Conservation (phyloP, 192 early-diverging fungal species). For the Backusella psychrophila region DNA sequence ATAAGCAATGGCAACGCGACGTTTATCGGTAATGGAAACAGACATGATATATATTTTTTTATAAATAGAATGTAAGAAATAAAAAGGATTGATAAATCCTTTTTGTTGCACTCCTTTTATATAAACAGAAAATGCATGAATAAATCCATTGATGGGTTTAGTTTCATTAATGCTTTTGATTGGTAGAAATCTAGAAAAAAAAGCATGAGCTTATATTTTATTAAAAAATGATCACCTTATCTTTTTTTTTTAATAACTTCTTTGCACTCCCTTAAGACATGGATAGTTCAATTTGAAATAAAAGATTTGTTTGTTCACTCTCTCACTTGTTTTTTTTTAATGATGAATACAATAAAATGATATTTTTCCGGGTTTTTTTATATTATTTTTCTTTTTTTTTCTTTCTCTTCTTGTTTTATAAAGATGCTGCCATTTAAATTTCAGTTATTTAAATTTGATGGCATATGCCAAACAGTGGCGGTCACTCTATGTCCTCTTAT, state of each 20-base stretch:
- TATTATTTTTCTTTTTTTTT: background rate
- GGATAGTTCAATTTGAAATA: background rate
- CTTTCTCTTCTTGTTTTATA: background rate
- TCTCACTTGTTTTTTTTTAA: background rate
- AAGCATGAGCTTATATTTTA: constrained; percentile 1
- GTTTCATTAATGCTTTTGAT: background rate
- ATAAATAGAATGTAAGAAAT: background rate
- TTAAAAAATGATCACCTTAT: background rate
- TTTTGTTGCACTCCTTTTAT: background rate
- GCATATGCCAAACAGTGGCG: constrained; percentile 80
- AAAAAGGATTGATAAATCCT: background rate
- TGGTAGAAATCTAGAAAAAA: constrained; percentile 4
- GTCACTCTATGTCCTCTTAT: constrained; percentile 90
- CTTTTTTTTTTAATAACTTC: background rate
- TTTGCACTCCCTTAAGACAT: background rate
- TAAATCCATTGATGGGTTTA: background rate
- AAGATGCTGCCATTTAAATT: constrained; percentile 22
- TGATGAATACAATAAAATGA: background rate
- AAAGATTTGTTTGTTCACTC: constrained; percentile 2
- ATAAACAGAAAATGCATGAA: background rate
- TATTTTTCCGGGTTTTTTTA: background rate
- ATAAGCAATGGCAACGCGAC: constrained; percentile 29
- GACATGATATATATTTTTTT: constrained; percentile 7
- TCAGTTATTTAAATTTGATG: constrained; percentile 85
- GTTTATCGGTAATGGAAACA: constrained; percentile 22